These are phyloP conservation scores for Isoetes taiwanensis DNA, from an alignment of 75 land plant genomes.

Conservation along the genomic window DNA sequence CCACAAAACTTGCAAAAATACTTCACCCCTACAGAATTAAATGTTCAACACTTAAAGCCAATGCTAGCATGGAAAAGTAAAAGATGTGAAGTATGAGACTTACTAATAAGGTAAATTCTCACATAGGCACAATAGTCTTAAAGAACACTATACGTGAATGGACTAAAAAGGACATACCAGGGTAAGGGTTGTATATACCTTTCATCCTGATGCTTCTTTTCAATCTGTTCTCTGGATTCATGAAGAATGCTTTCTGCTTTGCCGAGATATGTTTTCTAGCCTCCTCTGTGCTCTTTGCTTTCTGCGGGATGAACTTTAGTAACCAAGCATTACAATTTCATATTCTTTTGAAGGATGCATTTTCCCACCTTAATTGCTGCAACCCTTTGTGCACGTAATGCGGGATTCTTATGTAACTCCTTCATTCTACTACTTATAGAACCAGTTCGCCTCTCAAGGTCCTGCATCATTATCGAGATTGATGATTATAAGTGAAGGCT, in stretches of 20 bases:
- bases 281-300: conserved; percentile 68
- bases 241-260: conserved; percentile 51
- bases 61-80: too few relatives aligned
- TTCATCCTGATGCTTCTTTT: conserved; percentile 70
- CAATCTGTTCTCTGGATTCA: conserved; percentile 70
- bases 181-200: too few relatives aligned
- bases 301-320: conserved; percentile 27
- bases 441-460: conserved; percentile 84
- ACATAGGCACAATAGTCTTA: too few relatives aligned
- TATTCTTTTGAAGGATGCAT: neutral
- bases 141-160: too few relatives aligned
- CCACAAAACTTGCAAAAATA: too few relatives aligned
- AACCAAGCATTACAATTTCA: neutral
- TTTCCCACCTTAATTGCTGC: conserved; percentile 74
- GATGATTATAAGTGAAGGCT: neutral
- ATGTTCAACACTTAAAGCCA: too few relatives aligned
- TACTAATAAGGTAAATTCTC: too few relatives aligned
- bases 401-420: conserved; percentile 68
- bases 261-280: conserved; percentile 64
- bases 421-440: conserved; percentile 80
- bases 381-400: conserved; percentile 60
- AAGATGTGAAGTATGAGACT: too few relatives aligned
- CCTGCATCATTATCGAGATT: conserved; percentile 39
- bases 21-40: too few relatives aligned
- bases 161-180: too few relatives aligned